Conservation (phyloP, 148 eudicot genomes). For the Nepenthes mirabilis region DNA sequence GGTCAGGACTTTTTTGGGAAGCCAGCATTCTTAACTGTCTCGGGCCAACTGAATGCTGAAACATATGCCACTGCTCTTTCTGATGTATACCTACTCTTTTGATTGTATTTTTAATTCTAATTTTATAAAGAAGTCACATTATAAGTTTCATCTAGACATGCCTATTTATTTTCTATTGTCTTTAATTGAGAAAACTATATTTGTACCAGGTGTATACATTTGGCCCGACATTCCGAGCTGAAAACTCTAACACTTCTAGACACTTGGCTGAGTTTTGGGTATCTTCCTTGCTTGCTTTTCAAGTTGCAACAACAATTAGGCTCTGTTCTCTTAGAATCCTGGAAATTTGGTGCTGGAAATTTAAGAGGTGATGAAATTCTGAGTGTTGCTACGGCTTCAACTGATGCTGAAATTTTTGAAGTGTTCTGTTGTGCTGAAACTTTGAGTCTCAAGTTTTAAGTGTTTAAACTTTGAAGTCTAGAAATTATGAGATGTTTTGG, state of each 20-base stretch:
- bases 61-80: slow-evolving; percentile 99
- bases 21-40: slow-evolving; percentile 93
- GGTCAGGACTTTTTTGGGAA: slow-evolving; percentile 96
- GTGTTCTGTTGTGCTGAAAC: too few species aligned
- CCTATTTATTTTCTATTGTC: neutral
- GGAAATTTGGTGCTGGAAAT: too few species aligned
- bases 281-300: slow-evolving; percentile 5
- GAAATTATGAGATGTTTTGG: too few species aligned
- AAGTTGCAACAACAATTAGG: neutral
- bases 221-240: slow-evolving; percentile 98
- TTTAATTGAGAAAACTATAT: neutral
- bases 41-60: slow-evolving; percentile 99
- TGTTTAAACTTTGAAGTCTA: too few species aligned
- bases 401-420: too few species aligned
- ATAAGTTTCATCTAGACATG: neutral
- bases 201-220: slow-evolving; percentile 79
- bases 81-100: slow-evolving; percentile 44
- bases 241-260: slow-evolving; percentile 93
- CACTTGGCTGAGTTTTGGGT: slow-evolving; percentile 99
- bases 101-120: slow-evolving; percentile 4
- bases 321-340: too few species aligned
- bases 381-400: too few species aligned
- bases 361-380: too few species aligned
- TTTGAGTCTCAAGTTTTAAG: too few species aligned
- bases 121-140: neutral